These are phyloP conservation scores for Verticillium zaregamsianum DNA, from an alignment of 2,329 filamentous ascomycete species.

Conservation along the genomic window DNA sequence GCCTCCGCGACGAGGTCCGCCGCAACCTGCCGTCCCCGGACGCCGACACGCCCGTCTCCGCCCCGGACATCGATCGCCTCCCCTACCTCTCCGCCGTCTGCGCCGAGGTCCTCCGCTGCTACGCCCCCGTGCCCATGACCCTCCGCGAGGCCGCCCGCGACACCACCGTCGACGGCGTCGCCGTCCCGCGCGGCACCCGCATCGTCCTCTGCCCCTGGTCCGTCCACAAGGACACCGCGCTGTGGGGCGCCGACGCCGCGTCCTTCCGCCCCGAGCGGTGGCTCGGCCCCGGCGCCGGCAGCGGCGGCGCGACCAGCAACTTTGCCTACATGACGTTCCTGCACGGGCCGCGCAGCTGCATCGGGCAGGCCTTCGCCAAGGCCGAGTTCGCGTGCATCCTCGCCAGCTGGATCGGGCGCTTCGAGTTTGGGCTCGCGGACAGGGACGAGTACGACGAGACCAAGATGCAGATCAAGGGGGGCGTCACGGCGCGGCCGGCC, in stretches of 20 bases:
- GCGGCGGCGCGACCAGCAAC: conserved; percentile 70
- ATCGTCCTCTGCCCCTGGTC: conserved; percentile 63
- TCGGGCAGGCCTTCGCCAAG: conserved; percentile 75
- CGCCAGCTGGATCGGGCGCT: conserved; percentile 71
- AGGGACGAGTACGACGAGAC: conserved; percentile 61
- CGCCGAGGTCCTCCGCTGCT: conserved; percentile 71
- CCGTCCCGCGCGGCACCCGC: conserved; percentile 66
- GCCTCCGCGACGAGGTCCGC: conserved; percentile 66
- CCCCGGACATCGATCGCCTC: conserved; percentile 63
- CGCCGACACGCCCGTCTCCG: conserved; percentile 36
- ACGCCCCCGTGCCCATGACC: conserved; percentile 67
- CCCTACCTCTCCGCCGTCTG: conserved; percentile 78
- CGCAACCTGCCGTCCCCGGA: conserved; percentile 48
- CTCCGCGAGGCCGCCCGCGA: conserved; percentile 61
- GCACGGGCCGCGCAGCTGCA: conserved; percentile 82
- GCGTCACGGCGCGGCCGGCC: conserved; percentile 68
- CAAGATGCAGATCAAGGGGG: conserved; percentile 63
- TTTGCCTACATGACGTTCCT: conserved; percentile 79
- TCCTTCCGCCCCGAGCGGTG: conserved; percentile 78
- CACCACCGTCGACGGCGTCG: conserved; percentile 60
- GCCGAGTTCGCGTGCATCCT: conserved; percentile 82
- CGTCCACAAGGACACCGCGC: conserved; percentile 61
- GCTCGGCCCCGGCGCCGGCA: conserved; percentile 45
- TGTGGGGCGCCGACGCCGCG: conserved; percentile 74
- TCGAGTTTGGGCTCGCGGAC: conserved; percentile 57